Percentiles rank a stretch among this genome's conserved stretches.
phyloP scores from a whole-genome alignment of 805 yeast genomes.

The Kazachstania kunashirensis region DNA sequence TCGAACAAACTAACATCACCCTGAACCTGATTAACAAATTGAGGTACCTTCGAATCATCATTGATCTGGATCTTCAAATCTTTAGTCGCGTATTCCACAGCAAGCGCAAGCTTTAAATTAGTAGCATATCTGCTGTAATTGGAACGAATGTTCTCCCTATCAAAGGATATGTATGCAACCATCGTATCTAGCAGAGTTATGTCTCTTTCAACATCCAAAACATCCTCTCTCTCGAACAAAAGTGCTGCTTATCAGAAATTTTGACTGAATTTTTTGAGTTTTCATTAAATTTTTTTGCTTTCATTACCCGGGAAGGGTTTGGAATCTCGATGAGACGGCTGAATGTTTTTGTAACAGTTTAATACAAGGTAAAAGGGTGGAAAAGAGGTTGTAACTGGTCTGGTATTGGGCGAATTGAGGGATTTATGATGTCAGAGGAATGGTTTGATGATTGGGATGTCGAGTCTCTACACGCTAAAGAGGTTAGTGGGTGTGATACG shows the following conservation, averaged over 20 bases:
- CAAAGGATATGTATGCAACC: constrained; percentile 21
- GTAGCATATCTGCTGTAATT: constrained; percentile 16
- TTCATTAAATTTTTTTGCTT: too few relatives aligned
- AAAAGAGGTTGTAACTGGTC: too few relatives aligned
- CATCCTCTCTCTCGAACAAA: too few relatives aligned
- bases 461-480: constrained; percentile 12
- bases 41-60: constrained; percentile 20
- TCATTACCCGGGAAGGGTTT: too few relatives aligned
- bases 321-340: too few relatives aligned
- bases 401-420: too few relatives aligned
- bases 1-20: constrained; percentile 40
- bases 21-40: constrained; percentile 17
- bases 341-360: too few relatives aligned
- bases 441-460: constrained; percentile 25
- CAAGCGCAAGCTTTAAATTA: constrained; percentile 26
- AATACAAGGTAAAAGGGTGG: too few relatives aligned
- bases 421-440: not conserved
- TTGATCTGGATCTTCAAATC: constrained; percentile 13
- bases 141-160: constrained; percentile 13
- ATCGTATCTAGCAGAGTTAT: constrained; percentile 6
- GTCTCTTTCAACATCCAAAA: too few relatives aligned
- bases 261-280: too few relatives aligned
- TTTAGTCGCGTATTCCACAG: constrained; percentile 17
- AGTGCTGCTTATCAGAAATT: too few relatives aligned
- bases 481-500: constrained; percentile 16